Conservation (phyloP, 2,329 filamentous ascomycete genomes). For the Clonostachys byssicola region DNA sequence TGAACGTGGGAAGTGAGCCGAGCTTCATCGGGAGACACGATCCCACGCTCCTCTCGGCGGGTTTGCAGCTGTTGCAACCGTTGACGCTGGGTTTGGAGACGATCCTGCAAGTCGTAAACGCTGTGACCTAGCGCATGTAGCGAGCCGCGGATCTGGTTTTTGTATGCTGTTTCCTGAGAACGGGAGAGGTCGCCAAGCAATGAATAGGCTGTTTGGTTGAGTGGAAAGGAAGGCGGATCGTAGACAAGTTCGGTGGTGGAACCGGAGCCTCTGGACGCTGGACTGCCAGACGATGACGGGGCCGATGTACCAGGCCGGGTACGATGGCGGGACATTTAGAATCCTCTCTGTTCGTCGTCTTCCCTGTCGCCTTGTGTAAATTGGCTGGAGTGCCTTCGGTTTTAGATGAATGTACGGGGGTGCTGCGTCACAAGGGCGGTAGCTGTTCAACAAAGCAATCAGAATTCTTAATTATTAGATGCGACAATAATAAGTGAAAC, state of each 20-base stretch:
- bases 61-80: constrained; percentile 21
- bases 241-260: constrained; percentile 20
- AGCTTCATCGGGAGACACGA: constrained; percentile 25
- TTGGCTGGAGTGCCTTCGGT: too few species aligned
- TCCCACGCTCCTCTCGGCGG: constrained; percentile 29
- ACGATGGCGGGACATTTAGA: too few species aligned
- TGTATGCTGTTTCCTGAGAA: constrained; percentile 35
- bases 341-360: too few species aligned
- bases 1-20: constrained; percentile 30
- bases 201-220: constrained; percentile 30
- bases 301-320: too few species aligned
- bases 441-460: too few species aligned
- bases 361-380: too few species aligned
- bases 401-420: too few species aligned
- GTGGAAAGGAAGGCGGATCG: constrained; percentile 40
- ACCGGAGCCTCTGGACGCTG: neutral
- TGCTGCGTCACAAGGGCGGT: too few species aligned
- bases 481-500: too few species aligned
- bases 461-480: too few species aligned
- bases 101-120: constrained; percentile 46
- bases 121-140: constrained; percentile 34
- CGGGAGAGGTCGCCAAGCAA: constrained; percentile 36
- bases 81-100: constrained; percentile 26
- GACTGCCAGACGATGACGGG: neutral
- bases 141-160: constrained; percentile 39